phyloP scores from a whole-genome alignment of 148 eudicot species.

The Persicaria tinctoria region DNA sequence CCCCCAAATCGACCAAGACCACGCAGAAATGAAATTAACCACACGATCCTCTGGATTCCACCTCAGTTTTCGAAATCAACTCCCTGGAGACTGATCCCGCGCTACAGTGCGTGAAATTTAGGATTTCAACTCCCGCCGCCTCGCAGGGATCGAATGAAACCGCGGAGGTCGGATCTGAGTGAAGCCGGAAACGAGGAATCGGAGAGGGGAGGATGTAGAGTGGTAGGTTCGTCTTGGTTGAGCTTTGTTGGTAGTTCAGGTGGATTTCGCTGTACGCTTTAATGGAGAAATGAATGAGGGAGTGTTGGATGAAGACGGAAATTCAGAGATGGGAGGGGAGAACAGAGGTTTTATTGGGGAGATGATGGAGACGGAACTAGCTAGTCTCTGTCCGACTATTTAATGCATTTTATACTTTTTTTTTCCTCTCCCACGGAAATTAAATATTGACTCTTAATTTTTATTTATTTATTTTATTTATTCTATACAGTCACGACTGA shows the following conservation, averaged over 20 bases:
- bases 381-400: constrained; percentile 5
- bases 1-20: background rate
- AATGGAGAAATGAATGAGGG: constrained; percentile 4
- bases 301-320: background rate
- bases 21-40: background rate
- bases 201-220: background rate
- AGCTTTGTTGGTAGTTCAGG: background rate
- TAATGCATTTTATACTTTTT: background rate
- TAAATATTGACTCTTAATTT: background rate
- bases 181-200: background rate
- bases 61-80: background rate
- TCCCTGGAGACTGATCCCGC: background rate
- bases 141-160: background rate
- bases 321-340: background rate
- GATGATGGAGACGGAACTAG: constrained; percentile 10
- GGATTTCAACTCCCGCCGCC: background rate
- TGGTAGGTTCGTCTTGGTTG: background rate
- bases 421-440: background rate
- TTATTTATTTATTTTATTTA: background rate
- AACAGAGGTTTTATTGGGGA: background rate
- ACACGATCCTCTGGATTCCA: background rate
- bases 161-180: background rate
- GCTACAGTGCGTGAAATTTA: background rate
- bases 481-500: constrained; percentile 8
- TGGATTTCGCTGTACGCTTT: background rate